These are phyloP conservation scores for Heterobasidion irregulare DNA, from an alignment of 1,284 basidiomycete species.

Conservation along the genomic window DNA sequence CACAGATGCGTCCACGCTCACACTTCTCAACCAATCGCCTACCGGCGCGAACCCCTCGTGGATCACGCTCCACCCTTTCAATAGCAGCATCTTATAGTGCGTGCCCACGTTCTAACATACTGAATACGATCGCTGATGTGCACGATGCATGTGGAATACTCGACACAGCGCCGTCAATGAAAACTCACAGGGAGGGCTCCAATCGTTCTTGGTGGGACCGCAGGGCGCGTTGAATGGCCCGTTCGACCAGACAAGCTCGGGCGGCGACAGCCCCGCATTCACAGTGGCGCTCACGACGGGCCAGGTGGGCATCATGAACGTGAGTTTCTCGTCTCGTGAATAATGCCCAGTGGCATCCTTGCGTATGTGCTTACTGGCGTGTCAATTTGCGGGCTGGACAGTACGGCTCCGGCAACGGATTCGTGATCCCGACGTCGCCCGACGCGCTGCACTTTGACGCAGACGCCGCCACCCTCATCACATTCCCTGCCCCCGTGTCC, in stretches of 20 bases:
- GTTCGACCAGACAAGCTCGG: conserved; percentile 38
- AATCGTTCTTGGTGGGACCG: conserved; percentile 43
- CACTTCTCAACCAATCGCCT: conserved; percentile 36
- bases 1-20: conserved; percentile 34
- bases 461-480: conserved; percentile 31
- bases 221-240: conserved; percentile 38
- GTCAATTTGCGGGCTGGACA: conserved; percentile 13
- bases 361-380: too few species aligned
- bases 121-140: conserved; percentile 1
- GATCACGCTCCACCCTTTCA: conserved; percentile 43
- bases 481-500: conserved; percentile 43
- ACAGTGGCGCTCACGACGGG: conserved; percentile 41
- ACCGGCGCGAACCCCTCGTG: conserved; percentile 49
- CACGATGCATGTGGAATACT: background rate
- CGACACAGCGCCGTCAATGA: conserved; percentile 47
- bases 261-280: conserved; percentile 45
- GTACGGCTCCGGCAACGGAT: conserved; percentile 52
- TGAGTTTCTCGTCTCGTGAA: conserved; percentile 17
- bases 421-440: conserved; percentile 38
- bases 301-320: conserved; percentile 52
- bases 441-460: conserved; percentile 33
- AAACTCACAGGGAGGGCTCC: conserved; percentile 33
- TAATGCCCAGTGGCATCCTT: background rate
- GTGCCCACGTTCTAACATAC: conserved; percentile 10
- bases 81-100: conserved; percentile 51